A percentile compares a stretch with the other conserved stretches of the same genome.
Conservation (phyloP, 345 rosid genomes). For the Rhodamnia argentea region DNA sequence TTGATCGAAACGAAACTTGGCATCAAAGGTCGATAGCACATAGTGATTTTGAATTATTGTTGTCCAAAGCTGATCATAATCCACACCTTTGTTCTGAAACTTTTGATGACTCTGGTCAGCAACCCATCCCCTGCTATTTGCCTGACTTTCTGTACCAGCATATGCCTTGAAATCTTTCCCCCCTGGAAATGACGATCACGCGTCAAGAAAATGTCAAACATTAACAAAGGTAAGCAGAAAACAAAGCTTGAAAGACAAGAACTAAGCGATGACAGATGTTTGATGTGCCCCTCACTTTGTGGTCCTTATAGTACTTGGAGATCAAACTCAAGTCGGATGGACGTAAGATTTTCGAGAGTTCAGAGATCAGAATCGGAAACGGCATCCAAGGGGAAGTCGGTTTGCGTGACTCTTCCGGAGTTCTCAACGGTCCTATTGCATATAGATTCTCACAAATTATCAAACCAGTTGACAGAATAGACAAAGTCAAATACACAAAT, state of each 20-base stretch:
- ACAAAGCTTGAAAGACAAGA: background rate
- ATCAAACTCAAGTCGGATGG: slow-evolving; percentile 31
- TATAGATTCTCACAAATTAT: background rate
- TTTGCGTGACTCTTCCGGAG: slow-evolving; percentile 16
- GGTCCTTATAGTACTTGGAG: slow-evolving; percentile 44
- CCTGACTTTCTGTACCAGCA: slow-evolving; percentile 44
- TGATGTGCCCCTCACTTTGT: slow-evolving; percentile 23
- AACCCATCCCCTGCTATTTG: slow-evolving; percentile 60
- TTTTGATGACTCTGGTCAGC: slow-evolving; percentile 55
- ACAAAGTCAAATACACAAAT: background rate
- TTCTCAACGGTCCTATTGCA: slow-evolving; percentile 20
- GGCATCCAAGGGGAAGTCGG: slow-evolving; percentile 89
- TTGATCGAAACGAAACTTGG: background rate
- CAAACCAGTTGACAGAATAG: background rate
- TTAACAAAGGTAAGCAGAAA: background rate
- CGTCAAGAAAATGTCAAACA: background rate
- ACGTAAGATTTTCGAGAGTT: slow-evolving; percentile 47
- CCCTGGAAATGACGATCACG: slow-evolving; percentile 19
- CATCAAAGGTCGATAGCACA: background rate
- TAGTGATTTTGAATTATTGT: background rate
- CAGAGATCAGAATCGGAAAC: slow-evolving; percentile 54
- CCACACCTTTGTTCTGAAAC: slow-evolving; percentile 35
- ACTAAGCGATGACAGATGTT: background rate
- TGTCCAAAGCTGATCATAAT: background rate
- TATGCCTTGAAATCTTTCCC: slow-evolving; percentile 46